Evolutionary conservation across 306 rosid species (phyloP), one percentile per base, ranked within the genome.

Genomic region (Canavalia ensiformis): DNA sequence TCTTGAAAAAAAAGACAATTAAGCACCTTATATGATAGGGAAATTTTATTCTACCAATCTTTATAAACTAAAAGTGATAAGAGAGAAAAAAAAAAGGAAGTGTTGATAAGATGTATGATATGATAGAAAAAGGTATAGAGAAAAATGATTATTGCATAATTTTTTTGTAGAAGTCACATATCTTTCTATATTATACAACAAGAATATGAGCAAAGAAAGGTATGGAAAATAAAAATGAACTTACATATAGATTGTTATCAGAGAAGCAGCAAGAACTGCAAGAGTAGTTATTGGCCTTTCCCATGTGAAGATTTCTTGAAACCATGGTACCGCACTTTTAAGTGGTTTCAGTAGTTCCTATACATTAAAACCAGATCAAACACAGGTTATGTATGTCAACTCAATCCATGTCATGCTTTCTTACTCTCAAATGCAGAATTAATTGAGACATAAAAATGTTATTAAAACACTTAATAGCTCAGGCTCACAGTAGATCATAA

Each of bases 321-420:
- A 56, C 93, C 87, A 83, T 5, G 90, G 88, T 73, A 82, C 59
- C 39, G 30, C 77, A 62, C 74, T 56, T 76, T 82, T 79, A n/a
- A 89, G 78, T 45, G 97, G 98, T 90, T 87, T 93, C 18, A 93
- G 87, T 51, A 95, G 83, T 84, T 90, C 98, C 98, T 95, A 58
- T 29, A 72, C 5, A 62, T 62, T 13, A 65, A 76, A 84, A 85
- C 44, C 49, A 74, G 49, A 18, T 18, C 9, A 34, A 65, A 64
- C 39, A 67, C 8, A 3, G 13, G 8, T 62, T 50, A 45, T 76
- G 75, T 46, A 59, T 62, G 25, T 18, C 54, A 78, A 10, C 45
- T 82, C 60, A 63, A 76, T 51, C 68, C 82, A 57, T 7, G 6
- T 28, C 67, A 84, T 47, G 52, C 35, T 39, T 68, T 46, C 54